These are phyloP conservation scores for Venturia aucupariae DNA, from an alignment of 2,329 filamentous ascomycete species.

Conservation along the genomic window DNA sequence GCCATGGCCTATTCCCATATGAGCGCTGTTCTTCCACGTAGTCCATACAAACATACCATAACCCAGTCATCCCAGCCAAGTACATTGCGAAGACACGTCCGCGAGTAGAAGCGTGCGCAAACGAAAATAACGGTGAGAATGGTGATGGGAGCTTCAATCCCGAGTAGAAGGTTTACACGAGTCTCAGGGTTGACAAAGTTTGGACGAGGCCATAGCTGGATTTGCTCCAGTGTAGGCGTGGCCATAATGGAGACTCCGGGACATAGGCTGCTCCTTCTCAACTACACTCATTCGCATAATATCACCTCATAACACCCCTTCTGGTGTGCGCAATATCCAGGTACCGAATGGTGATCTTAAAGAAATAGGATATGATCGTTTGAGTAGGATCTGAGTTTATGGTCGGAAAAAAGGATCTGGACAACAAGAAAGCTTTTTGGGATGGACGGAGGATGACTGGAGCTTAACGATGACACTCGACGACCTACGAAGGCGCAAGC, in stretches of 20 bases:
- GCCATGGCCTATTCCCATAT: neutral
- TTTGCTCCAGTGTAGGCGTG: slow-evolving; percentile 5
- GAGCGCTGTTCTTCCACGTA: neutral
- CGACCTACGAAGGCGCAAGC: neutral
- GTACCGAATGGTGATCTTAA: neutral
- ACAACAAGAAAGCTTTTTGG: neutral
- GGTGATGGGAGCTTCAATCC: slow-evolving; percentile 7
- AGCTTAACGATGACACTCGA: neutral
- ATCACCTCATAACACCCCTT: neutral
- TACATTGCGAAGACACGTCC: slow-evolving; percentile 8
- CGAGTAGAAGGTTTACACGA: slow-evolving; percentile 19
- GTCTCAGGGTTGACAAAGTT: slow-evolving; percentile 39
- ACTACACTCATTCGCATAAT: neutral
- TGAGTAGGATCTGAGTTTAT: neutral
- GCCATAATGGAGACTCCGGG: neutral
- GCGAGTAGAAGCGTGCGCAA: slow-evolving; percentile 12
- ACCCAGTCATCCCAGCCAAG: slow-evolving; percentile 15
- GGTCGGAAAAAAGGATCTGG: neutral
- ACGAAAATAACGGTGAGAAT: slow-evolving; percentile 9
- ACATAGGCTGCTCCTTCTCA: neutral
- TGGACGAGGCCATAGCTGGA: slow-evolving; percentile 36
- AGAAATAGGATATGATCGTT: neutral
- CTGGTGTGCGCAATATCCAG: neutral
- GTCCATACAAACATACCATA: slow-evolving; percentile 10
- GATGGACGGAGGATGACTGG: neutral